These are phyloP conservation scores for Pleodorina starrii DNA, from an alignment of 139 green algal species.

Conservation along the genomic window DNA sequence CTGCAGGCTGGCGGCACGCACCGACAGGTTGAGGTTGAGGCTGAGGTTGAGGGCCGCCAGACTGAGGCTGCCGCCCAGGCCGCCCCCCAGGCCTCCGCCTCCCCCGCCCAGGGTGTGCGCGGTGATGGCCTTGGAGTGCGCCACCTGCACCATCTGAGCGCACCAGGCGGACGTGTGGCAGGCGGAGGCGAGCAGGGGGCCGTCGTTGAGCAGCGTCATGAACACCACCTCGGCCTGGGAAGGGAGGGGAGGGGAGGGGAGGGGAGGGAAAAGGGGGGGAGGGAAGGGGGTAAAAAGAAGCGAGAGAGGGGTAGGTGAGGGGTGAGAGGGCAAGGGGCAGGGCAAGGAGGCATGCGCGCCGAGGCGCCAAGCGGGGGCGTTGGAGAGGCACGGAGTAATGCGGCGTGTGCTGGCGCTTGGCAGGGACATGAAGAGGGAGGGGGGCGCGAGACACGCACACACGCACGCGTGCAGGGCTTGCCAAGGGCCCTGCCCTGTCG, in stretches of 20 bases:
- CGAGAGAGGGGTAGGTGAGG: too few relatives aligned
- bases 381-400: too few relatives aligned
- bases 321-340: too few relatives aligned
- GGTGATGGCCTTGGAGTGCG: conserved; percentile 54
- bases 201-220: conserved; percentile 10
- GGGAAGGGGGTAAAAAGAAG: too few relatives aligned
- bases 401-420: too few relatives aligned
- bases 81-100: too few relatives aligned
- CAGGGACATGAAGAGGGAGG: too few relatives aligned
- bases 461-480: too few relatives aligned
- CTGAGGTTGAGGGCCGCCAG: not conserved
- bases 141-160: conserved; percentile 6
- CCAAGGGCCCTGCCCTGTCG: too few relatives aligned
- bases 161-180: conserved; percentile 19
- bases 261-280: not conserved
- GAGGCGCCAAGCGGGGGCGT: too few relatives aligned
- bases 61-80: not conserved
- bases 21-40: not conserved
- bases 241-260: not conserved
- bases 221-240: conserved; percentile 31
- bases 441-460: too few relatives aligned
- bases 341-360: too few relatives aligned
- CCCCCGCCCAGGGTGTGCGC: not conserved
- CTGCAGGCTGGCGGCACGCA: conserved; percentile 8
- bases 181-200: not conserved